Base-by-base conservation (phyloP, 345 rosid species). In the Populus euphratica region DNA sequence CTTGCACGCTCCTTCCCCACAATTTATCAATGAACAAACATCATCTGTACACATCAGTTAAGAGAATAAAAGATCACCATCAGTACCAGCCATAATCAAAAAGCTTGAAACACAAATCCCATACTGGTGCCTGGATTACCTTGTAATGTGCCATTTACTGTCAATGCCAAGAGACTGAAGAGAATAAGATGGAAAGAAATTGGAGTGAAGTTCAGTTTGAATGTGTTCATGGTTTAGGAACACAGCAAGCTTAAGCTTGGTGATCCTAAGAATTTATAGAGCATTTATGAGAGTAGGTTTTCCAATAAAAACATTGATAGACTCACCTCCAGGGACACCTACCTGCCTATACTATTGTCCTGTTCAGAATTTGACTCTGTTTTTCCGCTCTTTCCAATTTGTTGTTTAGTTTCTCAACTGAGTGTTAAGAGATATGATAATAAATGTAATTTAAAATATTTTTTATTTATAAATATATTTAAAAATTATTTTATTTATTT, bases 1-100 rank as follows among this genome's bases (percentile, higher is more conserved):
- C 54, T 65, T 69, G 68, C 91, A 88, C 41, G 64, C 73, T 76
- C 90, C 91, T 76, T 81, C 70, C 62, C 80, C 87, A 72, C 90
- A 88, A 27, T 74, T n/a, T 8, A 75, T n/a, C 35, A 18, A 1
- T 1, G 73, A n/a, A 61, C 86, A 78, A 14, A 33, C 56, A 27
- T 44, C 80, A 62, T 38, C 81, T 78, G 77, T 35, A 76, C 63
- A 73, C 14, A 25, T 49, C n/a, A 33, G 14, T 8, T 1, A 43
- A 8, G 9, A 11, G 52, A 47, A 29, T 27, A 21, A 63, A 43
- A 72, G 8, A 29, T 23, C 38, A 13, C 17, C 16, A 43, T 59
- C 72, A 63, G 71, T 20, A 38, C 11, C 2, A 5, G 18, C 52
- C 18, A 13, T 21, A 52, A 20, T 12, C 44, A 20, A 59, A 62